Percentiles rank a stretch among this genome's conserved stretches.
phyloP scores from a whole-genome alignment of 805 yeast species.

The Vanderwaltozyma tropicalis region DNA sequence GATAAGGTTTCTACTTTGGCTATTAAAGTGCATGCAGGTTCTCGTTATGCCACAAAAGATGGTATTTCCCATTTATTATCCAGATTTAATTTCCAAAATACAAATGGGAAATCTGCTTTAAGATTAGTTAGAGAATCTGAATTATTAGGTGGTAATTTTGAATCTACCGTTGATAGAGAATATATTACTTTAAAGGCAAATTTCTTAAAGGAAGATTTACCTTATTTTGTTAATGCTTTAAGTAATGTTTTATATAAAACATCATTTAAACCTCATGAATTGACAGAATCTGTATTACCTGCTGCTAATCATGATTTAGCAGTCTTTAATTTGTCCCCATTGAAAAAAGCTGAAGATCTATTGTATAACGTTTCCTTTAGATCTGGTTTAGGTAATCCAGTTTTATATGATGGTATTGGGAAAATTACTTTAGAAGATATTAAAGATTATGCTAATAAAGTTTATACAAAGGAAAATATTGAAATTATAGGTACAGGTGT shows the following conservation, averaged over 20 bases:
- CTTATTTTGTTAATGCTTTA: constrained; percentile 80
- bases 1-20: constrained; percentile 66
- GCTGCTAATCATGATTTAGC: constrained; percentile 55
- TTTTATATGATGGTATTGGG: constrained; percentile 58
- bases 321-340: constrained; percentile 41
- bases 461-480: constrained; percentile 61
- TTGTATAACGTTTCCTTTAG: constrained; percentile 77
- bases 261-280: constrained; percentile 73
- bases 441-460: constrained; percentile 52
- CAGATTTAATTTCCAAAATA: constrained; percentile 75
- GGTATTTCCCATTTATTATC: constrained; percentile 83
- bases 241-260: constrained; percentile 65
- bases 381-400: constrained; percentile 77
- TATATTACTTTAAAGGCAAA: constrained; percentile 67
- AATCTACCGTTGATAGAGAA: constrained; percentile 71
- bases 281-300: constrained; percentile 72
- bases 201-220: constrained; percentile 80
- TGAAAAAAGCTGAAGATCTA: constrained; percentile 59
- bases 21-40: constrained; percentile 78
- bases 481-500: constrained; percentile 68
- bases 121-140: constrained; percentile 92
- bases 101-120: constrained; percentile 73
- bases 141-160: constrained; percentile 76
- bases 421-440: constrained; percentile 54
- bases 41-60: constrained; percentile 56